These are phyloP conservation scores for Microsporum ferrugineum DNA, from an alignment of 2,329 filamentous ascomycete species.

Conservation along the genomic window DNA sequence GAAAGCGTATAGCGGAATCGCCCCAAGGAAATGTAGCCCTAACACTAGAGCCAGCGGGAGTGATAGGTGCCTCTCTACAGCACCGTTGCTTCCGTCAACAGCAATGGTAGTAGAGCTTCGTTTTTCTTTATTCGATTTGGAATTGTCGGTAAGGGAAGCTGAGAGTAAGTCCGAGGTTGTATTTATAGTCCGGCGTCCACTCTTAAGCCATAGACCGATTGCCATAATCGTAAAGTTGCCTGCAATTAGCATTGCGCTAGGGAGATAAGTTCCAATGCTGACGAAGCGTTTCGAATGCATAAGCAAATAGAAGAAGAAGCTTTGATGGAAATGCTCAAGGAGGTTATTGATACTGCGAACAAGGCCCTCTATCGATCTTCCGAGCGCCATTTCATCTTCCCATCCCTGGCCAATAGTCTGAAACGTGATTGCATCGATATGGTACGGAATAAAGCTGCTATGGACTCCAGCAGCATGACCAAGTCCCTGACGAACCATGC, in stretches of 20 bases:
- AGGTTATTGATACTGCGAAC: conserved; percentile 93
- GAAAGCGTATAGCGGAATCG: conserved; percentile 75
- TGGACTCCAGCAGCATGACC: conserved; percentile 85
- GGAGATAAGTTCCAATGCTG: conserved; percentile 93
- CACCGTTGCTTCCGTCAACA: conserved; percentile 16
- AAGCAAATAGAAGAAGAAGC: conserved; percentile 97
- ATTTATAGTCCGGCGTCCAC: conserved; percentile 40
- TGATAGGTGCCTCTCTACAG: conserved; percentile 32
- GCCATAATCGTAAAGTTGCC: conserved; percentile 93
- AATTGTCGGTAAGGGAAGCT: conserved; percentile 11
- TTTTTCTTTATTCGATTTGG: conserved; percentile 9
- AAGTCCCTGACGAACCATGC: conserved; percentile 84
- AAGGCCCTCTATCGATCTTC: conserved; percentile 75
- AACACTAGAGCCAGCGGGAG: conserved; percentile 58
- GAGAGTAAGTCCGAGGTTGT: conserved; percentile 18
- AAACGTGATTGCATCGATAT: conserved; percentile 89
- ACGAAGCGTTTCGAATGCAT: conserved; percentile 89
- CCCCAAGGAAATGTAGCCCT: conserved; percentile 61
- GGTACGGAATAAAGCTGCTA: conserved; percentile 93
- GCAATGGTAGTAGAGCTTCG: conserved; percentile 12
- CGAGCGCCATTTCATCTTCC: conserved; percentile 96
- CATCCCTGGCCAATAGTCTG: conserved; percentile 83
- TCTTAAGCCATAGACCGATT: conserved; percentile 86
- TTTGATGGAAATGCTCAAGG: conserved; percentile 92
- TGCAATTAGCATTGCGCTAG: conserved; percentile 93